Evolutionary conservation across 371 early-diverging fungal species (phyloP).

Genomic region (Mucor velutinosus): DNA sequence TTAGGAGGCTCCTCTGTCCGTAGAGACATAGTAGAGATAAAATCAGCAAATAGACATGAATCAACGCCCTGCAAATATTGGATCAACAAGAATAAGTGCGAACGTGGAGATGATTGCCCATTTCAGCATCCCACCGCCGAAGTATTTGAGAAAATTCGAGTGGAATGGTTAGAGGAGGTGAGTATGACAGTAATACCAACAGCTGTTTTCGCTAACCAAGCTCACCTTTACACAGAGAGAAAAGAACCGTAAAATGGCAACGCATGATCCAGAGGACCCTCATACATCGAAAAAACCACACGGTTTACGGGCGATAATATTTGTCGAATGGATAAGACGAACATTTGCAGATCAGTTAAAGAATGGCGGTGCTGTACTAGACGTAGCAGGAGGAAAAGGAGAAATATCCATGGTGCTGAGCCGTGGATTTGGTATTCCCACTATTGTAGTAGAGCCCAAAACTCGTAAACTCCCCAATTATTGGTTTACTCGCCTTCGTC

Average conservation of each 20-base stretch:
- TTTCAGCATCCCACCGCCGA: slow-evolving; percentile 51
- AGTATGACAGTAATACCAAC: background rate
- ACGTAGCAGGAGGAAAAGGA: slow-evolving; percentile 66
- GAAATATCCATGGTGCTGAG: slow-evolving; percentile 58
- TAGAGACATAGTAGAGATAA: background rate
- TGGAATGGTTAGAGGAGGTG: slow-evolving; percentile 53
- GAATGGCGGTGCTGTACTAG: slow-evolving; percentile 40
- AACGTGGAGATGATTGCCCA: slow-evolving; percentile 37
- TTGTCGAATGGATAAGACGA: slow-evolving; percentile 54
- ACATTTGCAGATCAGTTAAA: slow-evolving; percentile 35
- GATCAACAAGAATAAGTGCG: slow-evolving; percentile 56
- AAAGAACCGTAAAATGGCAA: slow-evolving; percentile 29
- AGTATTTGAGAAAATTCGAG: slow-evolving; percentile 27
- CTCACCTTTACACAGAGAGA: slow-evolving; percentile 21
- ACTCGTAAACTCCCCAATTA: slow-evolving; percentile 48
- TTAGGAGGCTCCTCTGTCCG: slow-evolving; percentile 15
- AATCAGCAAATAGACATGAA: slow-evolving; percentile 12
- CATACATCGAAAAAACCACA: slow-evolving; percentile 56
- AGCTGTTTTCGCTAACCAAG: background rate
- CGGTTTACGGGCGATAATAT: slow-evolving; percentile 52
- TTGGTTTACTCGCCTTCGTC: slow-evolving; percentile 48
- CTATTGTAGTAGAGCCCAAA: slow-evolving; percentile 57
- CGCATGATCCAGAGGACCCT: slow-evolving; percentile 53
- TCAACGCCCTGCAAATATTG: slow-evolving; percentile 55
- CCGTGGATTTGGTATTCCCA: slow-evolving; percentile 48